Evolutionary conservation across 495 filamentous ascomycete species (phyloP).

Genomic region (Neurospora tetrasperma): DNA sequence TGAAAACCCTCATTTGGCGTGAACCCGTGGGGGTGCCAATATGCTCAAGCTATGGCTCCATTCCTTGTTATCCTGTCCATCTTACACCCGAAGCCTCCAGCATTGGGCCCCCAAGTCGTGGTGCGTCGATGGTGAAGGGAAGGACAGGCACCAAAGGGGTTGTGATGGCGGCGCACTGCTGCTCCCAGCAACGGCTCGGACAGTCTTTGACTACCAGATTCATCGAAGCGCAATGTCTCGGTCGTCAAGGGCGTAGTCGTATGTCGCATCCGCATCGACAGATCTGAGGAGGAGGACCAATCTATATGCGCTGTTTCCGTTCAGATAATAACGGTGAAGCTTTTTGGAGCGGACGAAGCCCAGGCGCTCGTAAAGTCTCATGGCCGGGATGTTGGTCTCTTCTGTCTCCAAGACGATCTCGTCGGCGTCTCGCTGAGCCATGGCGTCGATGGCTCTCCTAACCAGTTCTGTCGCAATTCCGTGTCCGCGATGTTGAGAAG

Average conservation of each 20-base stretch:
- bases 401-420: constrained; percentile 97
- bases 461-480: constrained; percentile 92
- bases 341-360: constrained; percentile 91
- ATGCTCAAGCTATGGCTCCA: not conserved
- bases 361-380: constrained; percentile 86
- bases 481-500: constrained; percentile 62
- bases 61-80: not conserved
- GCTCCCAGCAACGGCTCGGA: not conserved
- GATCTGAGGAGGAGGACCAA: constrained; percentile 71
- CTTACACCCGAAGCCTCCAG: not conserved
- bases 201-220: not conserved
- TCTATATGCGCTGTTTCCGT: constrained; percentile 89
- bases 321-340: constrained; percentile 91
- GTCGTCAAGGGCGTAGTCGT: constrained; percentile 17
- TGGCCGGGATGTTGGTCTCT: constrained; percentile 83
- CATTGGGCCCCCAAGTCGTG: not conserved
- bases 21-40: not conserved
- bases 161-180: not conserved
- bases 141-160: not conserved
- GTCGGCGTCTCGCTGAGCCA: constrained; percentile 75
- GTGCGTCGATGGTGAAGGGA: not conserved
- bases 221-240: constrained; percentile 2
- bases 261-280: constrained; percentile 21
- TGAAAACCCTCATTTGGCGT: not conserved
- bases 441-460: constrained; percentile 81